Percentiles rank a stretch among this genome's conserved stretches.
Evolutionary conservation across 805 yeast species (phyloP).

Genomic region (Candida krabiensis): DNA sequence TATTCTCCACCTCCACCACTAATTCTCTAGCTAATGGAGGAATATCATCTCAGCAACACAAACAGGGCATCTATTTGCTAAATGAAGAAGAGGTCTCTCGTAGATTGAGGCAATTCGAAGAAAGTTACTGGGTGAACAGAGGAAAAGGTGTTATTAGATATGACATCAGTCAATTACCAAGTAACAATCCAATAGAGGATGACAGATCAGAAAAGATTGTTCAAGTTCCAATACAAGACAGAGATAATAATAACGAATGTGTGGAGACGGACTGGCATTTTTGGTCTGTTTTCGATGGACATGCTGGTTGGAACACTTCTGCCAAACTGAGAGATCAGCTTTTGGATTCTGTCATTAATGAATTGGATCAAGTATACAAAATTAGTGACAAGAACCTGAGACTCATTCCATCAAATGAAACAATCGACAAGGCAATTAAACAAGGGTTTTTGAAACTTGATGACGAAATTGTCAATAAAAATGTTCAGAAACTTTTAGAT

Average conservation of each 20-base stretch:
- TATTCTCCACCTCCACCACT: conserved; percentile 41
- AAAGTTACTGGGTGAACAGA: conserved; percentile 75
- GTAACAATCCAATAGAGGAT: conserved; percentile 93
- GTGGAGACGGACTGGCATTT: conserved; percentile 79
- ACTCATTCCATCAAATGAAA: conserved; percentile 63
- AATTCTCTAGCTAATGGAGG: conserved; percentile 43
- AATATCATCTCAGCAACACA: conserved; percentile 38
- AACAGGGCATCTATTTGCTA: conserved; percentile 56
- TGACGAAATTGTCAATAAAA: conserved; percentile 77
- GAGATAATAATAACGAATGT: conserved; percentile 45
- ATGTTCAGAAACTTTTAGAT: conserved; percentile 66
- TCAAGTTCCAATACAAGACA: conserved; percentile 68
- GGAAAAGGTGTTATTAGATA: conserved; percentile 87
- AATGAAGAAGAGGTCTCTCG: conserved; percentile 71
- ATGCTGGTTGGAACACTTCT: conserved; percentile 93
- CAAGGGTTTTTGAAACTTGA: conserved; percentile 82
- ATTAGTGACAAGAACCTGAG: conserved; percentile 54
- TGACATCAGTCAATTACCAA: conserved; percentile 86
- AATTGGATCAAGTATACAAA: conserved; percentile 65
- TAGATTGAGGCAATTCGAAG: conserved; percentile 70
- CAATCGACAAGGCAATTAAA: conserved; percentile 76
- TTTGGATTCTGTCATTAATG: conserved; percentile 73
- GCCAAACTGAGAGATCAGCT: conserved; percentile 80
- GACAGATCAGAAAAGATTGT: conserved; percentile 83
- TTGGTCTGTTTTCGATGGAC: conserved; percentile 96